Percentiles rank a stretch among this genome's conserved stretches.
Conservation (phyloP, 768 basidiomycete species). For the Podaxis pistillaris region DNA sequence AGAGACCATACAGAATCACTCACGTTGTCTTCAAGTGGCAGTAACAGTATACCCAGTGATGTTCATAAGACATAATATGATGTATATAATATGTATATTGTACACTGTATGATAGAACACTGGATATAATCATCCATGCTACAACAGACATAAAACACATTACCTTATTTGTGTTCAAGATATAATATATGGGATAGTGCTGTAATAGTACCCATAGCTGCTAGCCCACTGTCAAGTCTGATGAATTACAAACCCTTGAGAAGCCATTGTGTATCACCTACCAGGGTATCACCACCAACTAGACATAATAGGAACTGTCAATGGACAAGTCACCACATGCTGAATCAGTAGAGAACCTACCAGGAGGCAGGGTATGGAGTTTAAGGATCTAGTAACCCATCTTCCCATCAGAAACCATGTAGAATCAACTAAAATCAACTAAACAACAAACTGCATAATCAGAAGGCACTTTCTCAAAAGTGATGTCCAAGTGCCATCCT, state of each 20-base stretch:
- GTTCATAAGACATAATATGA: no score
- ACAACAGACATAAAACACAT: no score
- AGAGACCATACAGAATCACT: no score
- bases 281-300: conserved; percentile 44
- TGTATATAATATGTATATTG: no score
- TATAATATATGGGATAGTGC: no score
- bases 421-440: neutral
- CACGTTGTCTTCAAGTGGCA: no score
- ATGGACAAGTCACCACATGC: neutral
- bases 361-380: conserved; percentile 36
- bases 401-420: neutral
- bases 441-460: conserved; percentile 46
- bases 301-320: neutral
- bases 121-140: no score
- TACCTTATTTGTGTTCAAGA: no score
- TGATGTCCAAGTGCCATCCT: conserved; percentile 58
- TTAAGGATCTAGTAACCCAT: conserved; percentile 31
- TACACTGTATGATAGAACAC: no score
- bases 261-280: conserved; percentile 28
- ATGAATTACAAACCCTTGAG: neutral
- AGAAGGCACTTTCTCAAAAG: conserved; percentile 58
- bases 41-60: no score
- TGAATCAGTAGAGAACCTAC: conserved; percentile 20
- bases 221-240: conserved; percentile 19
- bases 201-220: conserved; percentile 36